Base-by-base conservation (phyloP, 2,329 filamentous ascomycete genomes). In the Didymella pinodella region DNA sequence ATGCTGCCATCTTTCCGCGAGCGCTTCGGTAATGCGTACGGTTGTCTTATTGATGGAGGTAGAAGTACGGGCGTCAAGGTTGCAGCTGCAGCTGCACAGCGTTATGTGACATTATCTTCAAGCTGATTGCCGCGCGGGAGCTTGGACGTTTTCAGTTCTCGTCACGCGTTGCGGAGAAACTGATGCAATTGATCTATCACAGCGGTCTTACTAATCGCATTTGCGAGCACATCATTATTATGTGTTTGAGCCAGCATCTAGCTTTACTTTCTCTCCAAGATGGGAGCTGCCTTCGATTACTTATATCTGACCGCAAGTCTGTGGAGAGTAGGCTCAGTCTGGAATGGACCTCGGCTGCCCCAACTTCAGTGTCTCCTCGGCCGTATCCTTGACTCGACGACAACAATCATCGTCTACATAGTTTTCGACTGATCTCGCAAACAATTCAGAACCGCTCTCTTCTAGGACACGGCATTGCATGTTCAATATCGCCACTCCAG, bases 1-100 rank as follows among this genome's bases (percentile, higher is more conserved):
- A 86, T 69, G 86, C 83, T 86, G 92, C 90, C 78, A 75, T 82
- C 54, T 55, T 71, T 59, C 57, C 54, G 22, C 34, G 2, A 31
- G 16, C 22, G 20, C 29, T 31, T 44, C n/a, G 22, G 36, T 22
- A 7, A 14, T 43, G 32, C 36, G 12, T n/a, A 28, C 16, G 16
- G 29, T 32, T 44, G 40, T 12, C 25, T 48, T n/a, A 18, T 16
- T 43, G 51, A 28, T 38, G 51, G 18, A 54, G 51, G 34, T 51
- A 60, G 34, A 38, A 52, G 51, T 32, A 31, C 20, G 10, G 45
- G 46, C 26, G 52, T 48, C 18, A 14, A 44, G 41, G 41, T 44
- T 14, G 51, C 5, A 41, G 34, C 44, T 48, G 38, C 26, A 36
- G 26, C 44, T 12, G 28, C 28, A 36, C 20, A n/a, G n/a, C 26